phyloP scores from a whole-genome alignment of 2,329 filamentous ascomycete genomes.

The Fusarium nygamai region DNA sequence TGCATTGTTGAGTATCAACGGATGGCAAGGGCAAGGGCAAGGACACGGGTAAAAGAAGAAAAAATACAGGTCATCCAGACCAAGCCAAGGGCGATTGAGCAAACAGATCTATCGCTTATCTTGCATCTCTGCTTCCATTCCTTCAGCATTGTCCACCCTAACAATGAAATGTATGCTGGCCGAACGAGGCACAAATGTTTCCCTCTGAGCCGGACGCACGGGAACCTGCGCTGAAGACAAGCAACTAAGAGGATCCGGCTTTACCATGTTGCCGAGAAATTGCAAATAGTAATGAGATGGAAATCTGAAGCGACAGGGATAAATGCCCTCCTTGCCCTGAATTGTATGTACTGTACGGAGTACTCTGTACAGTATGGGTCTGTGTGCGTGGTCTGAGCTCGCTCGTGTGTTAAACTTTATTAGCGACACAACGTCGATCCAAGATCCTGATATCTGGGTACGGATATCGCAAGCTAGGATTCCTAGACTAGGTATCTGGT shows the following conservation, averaged over 20 bases:
- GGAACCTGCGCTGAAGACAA: neutral
- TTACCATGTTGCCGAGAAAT: constrained; percentile 22
- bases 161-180: neutral
- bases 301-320: constrained; percentile 2
- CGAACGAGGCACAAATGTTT: neutral
- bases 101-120: neutral
- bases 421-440: constrained; percentile 10
- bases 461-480: neutral
- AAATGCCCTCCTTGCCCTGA: neutral
- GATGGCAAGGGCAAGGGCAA: neutral
- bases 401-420: constrained; percentile 4
- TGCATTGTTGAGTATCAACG: neutral
- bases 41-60: constrained; percentile 1
- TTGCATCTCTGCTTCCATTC: neutral
- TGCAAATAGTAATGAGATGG: constrained; percentile 1
- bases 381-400: neutral
- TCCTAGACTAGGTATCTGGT: neutral
- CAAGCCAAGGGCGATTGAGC: neutral
- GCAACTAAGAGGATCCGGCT: neutral
- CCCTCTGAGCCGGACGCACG: constrained; percentile 1
- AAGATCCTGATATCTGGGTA: neutral
- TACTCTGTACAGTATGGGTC: neutral
- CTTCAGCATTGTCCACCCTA: neutral
- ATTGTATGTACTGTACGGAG: neutral
- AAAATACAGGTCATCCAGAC: neutral